These are phyloP conservation scores for Plantago ovata DNA, from an alignment of 257 asterid species.

Conservation along the genomic window DNA sequence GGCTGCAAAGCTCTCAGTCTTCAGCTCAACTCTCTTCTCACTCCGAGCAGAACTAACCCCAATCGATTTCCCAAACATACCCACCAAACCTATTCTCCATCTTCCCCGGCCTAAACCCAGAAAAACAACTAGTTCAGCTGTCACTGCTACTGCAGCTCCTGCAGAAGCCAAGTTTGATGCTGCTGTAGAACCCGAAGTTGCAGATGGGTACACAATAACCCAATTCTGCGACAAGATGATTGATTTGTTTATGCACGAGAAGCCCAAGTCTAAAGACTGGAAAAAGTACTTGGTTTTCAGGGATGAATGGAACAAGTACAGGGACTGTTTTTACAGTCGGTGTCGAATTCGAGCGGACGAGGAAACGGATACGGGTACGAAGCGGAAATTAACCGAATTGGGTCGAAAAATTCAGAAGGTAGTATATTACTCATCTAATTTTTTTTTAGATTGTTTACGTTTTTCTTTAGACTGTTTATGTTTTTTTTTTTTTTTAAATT, in stretches of 20 bases:
- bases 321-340: slow-evolving; percentile 57
- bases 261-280: slow-evolving; percentile 85
- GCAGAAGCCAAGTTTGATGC: slow-evolving; percentile 6
- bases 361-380: slow-evolving; percentile 49
- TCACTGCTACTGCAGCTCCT: slow-evolving; percentile 24
- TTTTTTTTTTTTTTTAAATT: neutral
- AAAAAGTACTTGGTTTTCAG: slow-evolving; percentile 67
- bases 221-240: slow-evolving; percentile 83
- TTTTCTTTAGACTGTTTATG: neutral
- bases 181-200: slow-evolving; percentile 50
- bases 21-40: slow-evolving; percentile 35
- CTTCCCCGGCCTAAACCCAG: slow-evolving; percentile 20
- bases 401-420: slow-evolving; percentile 81
- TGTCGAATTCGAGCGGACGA: slow-evolving; percentile 56
- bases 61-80: slow-evolving; percentile 23
- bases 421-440: too few species aligned
- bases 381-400: slow-evolving; percentile 55
- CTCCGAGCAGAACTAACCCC: slow-evolving; percentile 34
- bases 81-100: slow-evolving; percentile 15
- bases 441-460: too few species aligned
- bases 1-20: slow-evolving; percentile 34
- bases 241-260: slow-evolving; percentile 75
- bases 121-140: slow-evolving; percentile 30
- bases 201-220: slow-evolving; percentile 75
- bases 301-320: slow-evolving; percentile 74